Conservation (phyloP, 148 eudicot genomes). For the Persicaria maculosa region DNA sequence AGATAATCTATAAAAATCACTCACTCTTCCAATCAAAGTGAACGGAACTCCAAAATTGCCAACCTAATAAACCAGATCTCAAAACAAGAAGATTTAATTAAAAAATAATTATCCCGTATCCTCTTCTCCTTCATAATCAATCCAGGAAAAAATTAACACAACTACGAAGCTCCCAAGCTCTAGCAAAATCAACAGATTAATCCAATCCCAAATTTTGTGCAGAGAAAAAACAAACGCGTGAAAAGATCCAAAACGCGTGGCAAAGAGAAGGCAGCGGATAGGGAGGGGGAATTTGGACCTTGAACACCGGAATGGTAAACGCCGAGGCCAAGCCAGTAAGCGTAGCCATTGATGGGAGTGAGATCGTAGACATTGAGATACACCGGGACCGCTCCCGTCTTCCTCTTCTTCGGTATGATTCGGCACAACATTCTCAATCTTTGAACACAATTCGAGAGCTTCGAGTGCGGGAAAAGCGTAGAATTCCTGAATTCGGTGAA, state of each 20-base stretch:
- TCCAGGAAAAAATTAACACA: background rate
- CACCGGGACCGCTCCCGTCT: constrained; percentile 55
- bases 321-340: constrained; percentile 88
- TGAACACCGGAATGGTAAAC: constrained; percentile 86
- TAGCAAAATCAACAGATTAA: background rate
- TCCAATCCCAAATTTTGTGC: background rate
- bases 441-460: background rate
- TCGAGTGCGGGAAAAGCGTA: background rate
- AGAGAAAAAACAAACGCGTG: background rate
- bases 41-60: background rate
- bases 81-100: background rate
- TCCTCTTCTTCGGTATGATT: constrained; percentile 55
- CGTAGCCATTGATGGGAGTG: constrained; percentile 78
- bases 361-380: constrained; percentile 85
- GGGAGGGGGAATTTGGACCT: constrained; percentile 29
- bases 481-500: background rate
- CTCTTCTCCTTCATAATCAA: background rate
- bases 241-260: background rate
- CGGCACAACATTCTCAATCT: constrained; percentile 62
- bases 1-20: background rate
- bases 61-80: constrained; percentile 6
- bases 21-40: background rate
- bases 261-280: background rate
- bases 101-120: background rate
- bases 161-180: background rate